These are phyloP conservation scores for Citrus medica DNA, from an alignment of 345 rosid species.

Conservation along the genomic window DNA sequence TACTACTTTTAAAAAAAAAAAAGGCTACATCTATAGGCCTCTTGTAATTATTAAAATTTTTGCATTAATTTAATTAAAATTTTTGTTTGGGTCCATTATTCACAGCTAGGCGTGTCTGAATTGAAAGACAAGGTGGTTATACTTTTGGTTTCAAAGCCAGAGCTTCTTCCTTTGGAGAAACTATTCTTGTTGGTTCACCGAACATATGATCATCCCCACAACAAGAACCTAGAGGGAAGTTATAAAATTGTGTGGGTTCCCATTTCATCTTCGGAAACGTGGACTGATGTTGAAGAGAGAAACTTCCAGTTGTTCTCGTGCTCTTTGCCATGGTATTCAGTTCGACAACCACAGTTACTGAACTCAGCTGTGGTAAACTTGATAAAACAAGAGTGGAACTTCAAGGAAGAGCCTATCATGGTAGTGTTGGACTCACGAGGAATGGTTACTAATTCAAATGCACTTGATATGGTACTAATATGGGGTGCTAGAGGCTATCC, in stretches of 20 bases:
- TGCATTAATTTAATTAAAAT: neutral
- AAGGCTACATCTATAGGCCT: neutral
- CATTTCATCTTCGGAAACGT: conserved; percentile 38
- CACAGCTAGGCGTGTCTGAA: conserved; percentile 49
- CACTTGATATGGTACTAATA: conserved; percentile 63
- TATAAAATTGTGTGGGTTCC: conserved; percentile 69
- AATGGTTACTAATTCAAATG: conserved; percentile 47
- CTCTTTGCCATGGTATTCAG: conserved; percentile 62
- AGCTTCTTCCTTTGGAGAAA: conserved; percentile 47
- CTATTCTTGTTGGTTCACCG: conserved; percentile 60
- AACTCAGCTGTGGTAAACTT: conserved; percentile 45
- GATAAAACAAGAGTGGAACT: conserved; percentile 55
- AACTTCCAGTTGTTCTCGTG: conserved; percentile 40
- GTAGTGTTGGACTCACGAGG: conserved; percentile 62
- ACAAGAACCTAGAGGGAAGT: conserved; percentile 27
- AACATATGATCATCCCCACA: conserved; percentile 43
- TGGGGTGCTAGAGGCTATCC: conserved; percentile 82
- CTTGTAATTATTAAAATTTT: neutral
- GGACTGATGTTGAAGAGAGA: conserved; percentile 50
- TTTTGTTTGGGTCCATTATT: conserved; percentile 6
- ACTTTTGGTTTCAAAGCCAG: conserved; percentile 61
- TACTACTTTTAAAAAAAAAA: neutral
- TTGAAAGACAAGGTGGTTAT: conserved; percentile 57
- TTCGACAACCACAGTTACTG: conserved; percentile 47
- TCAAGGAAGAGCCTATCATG: conserved; percentile 40